Evolutionary conservation across 2,329 filamentous ascomycete genomes (phyloP).

Genomic region (Colletotrichum tanaceti): DNA sequence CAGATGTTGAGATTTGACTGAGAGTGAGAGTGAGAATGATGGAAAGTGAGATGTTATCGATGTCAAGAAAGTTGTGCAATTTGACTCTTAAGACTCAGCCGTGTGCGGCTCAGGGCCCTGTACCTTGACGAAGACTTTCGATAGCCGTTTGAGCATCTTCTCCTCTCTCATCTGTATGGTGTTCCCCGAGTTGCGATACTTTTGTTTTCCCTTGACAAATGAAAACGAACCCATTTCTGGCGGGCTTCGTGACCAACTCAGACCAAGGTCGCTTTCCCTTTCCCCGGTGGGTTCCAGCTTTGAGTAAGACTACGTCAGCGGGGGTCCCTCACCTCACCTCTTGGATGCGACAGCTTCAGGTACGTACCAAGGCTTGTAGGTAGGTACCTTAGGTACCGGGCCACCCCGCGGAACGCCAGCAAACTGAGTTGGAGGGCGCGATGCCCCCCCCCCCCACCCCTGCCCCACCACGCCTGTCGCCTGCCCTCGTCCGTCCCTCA

Average conservation of each 20-base stretch:
- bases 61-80: background rate
- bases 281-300: conserved; percentile 14
- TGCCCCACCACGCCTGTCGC: conserved; percentile 31
- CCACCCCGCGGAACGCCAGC: conserved; percentile 33
- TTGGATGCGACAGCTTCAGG: background rate
- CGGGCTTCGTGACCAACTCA: background rate
- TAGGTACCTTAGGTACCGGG: conserved; percentile 15
- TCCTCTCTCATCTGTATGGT: background rate
- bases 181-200: background rate
- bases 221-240: background rate
- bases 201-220: background rate
- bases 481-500: conserved; percentile 1
- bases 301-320: conserved; percentile 34
- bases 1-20: conserved; percentile 13
- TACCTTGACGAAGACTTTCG: conserved; percentile 5
- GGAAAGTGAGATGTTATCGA: too few species aligned
- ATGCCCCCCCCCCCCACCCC: background rate
- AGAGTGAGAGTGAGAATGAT: too few species aligned
- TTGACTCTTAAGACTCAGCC: conserved; percentile 14
- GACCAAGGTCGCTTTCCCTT: background rate
- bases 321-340: conserved; percentile 3
- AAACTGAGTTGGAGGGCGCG: background rate
- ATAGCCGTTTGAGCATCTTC: background rate
- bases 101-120: conserved; percentile 16
- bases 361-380: conserved; percentile 5